phyloP scores from a whole-genome alignment of 768 basidiomycete genomes.

The Calocera viscosa region DNA sequence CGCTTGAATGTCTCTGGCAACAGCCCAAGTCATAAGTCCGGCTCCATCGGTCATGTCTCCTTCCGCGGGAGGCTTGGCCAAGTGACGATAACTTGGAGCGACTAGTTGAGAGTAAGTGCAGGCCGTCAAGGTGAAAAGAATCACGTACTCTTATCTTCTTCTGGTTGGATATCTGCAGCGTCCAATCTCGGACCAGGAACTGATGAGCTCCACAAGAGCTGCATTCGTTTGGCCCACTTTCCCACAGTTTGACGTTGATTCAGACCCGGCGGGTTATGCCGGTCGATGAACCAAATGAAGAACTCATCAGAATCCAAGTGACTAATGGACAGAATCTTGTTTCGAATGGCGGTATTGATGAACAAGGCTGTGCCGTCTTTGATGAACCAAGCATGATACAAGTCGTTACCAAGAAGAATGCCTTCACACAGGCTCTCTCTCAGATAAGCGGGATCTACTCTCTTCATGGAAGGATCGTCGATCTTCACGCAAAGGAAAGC shows the following conservation, averaged over 20 bases:
- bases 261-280: background rate
- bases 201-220: background rate
- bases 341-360: background rate
- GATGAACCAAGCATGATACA: conserved; percentile 7
- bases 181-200: background rate
- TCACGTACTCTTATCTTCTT: background rate
- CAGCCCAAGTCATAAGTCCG: background rate
- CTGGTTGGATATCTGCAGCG: background rate
- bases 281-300: conserved; percentile 1
- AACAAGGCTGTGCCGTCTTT: background rate
- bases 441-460: background rate
- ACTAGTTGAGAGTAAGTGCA: background rate
- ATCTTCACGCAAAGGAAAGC: background rate
- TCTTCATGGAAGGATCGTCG: background rate
- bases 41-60: background rate
- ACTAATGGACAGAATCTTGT: background rate
- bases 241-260: background rate
- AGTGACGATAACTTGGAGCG: background rate
- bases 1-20: background rate
- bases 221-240: conserved; percentile 1
- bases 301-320: background rate
- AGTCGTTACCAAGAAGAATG: background rate
- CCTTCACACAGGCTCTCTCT: background rate
- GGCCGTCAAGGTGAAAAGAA: background rate
- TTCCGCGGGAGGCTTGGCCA: background rate